Evolutionary conservation across 352 stramenopile species (phyloP).

Genomic region (Phytophthora ramorum): DNA sequence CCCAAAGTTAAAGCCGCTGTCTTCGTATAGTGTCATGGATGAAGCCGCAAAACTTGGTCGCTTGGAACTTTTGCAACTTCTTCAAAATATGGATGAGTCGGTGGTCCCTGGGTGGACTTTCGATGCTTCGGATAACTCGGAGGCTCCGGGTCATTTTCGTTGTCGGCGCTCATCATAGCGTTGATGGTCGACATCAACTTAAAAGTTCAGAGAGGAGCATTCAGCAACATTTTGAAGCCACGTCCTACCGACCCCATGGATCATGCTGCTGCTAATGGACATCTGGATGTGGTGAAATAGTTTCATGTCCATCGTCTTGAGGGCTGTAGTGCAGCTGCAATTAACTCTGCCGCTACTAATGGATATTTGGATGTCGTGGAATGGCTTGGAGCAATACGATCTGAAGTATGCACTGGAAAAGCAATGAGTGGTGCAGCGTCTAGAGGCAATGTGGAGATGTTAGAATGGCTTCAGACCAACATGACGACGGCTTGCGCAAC

Average conservation of each 20-base stretch:
- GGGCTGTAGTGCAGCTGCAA: not conserved
- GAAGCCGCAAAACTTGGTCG: not conserved
- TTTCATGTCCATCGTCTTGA: not conserved
- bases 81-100: not conserved
- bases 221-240: too few relatives aligned
- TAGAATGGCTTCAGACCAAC: not conserved
- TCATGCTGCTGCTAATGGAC: not conserved
- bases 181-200: too few relatives aligned
- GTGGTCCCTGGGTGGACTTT: not conserved
- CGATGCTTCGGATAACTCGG: too few relatives aligned
- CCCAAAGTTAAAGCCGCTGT: not conserved
- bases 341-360: not conserved
- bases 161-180: too few relatives aligned
- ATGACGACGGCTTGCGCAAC: not conserved
- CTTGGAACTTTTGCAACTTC: not conserved
- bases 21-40: not conserved
- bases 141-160: too few relatives aligned
- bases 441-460: too few relatives aligned
- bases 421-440: too few relatives aligned
- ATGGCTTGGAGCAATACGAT: not conserved
- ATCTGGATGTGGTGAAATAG: not conserved
- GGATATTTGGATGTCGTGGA: not conserved
- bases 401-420: too few relatives aligned
- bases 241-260: not conserved
- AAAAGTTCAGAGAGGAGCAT: too few relatives aligned